Evolutionary conservation across 1,284 basidiomycete genomes (phyloP), one percentile per base, ranked within the genome.

Genomic region (Cystobasidium pallidum): DNA sequence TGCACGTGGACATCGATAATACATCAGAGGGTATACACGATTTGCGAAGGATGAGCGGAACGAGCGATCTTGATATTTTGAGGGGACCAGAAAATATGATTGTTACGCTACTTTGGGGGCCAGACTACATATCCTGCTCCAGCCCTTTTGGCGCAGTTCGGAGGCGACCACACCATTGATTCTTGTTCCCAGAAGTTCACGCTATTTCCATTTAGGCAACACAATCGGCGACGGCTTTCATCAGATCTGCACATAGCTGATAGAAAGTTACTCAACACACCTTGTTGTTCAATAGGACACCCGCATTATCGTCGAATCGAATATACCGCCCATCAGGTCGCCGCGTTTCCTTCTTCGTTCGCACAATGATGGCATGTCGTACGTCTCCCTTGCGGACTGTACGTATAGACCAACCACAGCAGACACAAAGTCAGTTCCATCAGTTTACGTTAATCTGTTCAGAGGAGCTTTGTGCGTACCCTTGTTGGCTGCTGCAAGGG

Each of bases 251-350:
- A n/a, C n/a, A n/a, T n/a, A n/a, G n/a, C n/a, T n/a, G n/a, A n/a
- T n/a, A n/a, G n/a, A n/a, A n/a, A n/a, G n/a, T 4, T 45, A 6
- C 36, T 39, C 36, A 19, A 30, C 67, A 17, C 26, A 71, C 68
- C 84, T 97, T 98, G 84, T 92, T 92, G 83, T 99, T 99, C 74
- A 99, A 82, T 34, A 99, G 83, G 0, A 99, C 94, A 39, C 89
- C 94, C 0, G 96, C 96, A 80, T 98, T 98, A 85, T 99, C 96
- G 82, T 99, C 96, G 82, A 99, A 99, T 62, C 92, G 87, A 78
- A 94, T 85, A 75, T 87, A 85, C 15, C 91, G 86, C 3, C 93
- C 94, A 81, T 96, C 93, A n/a, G 92, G 89, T 79, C 92, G 84
- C 51, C 87, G 85, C 11, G 90, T 88, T 55, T 88, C 82, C 82